Conservation (phyloP, 1,284 basidiomycete genomes). For the Chiua sp. region DNA sequence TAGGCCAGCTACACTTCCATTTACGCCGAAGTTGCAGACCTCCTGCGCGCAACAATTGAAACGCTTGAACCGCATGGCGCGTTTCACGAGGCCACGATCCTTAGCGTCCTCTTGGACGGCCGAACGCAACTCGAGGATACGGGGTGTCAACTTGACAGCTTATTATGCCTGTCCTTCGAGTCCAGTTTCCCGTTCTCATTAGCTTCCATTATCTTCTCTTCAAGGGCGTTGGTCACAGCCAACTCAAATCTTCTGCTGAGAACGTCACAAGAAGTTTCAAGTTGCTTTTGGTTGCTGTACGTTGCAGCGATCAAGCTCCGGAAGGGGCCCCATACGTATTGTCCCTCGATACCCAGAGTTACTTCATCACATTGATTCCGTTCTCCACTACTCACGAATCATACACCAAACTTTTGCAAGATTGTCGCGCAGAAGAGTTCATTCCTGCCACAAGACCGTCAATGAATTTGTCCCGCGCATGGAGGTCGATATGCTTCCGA, state of each 20-base stretch:
- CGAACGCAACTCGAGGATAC: constrained; percentile 72
- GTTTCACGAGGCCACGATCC: constrained; percentile 60
- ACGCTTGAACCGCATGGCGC: constrained; percentile 65
- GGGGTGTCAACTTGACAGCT: constrained; percentile 73
- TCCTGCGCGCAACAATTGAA: constrained; percentile 72
- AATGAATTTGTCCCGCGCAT: constrained; percentile 58
- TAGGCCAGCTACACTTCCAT: constrained; percentile 78
- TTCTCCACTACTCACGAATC: constrained; percentile 60
- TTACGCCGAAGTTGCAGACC: constrained; percentile 71
- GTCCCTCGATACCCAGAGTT: constrained; percentile 70
- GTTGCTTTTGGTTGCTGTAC: constrained; percentile 60
- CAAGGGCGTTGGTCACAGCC: constrained; percentile 81
- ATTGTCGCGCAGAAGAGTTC: constrained; percentile 60
- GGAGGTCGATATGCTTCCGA: constrained; percentile 63
- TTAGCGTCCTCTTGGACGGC: constrained; percentile 66
- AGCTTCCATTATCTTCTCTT: constrained; percentile 81
- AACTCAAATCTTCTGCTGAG: constrained; percentile 64
- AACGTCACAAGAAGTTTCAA: constrained; percentile 61
- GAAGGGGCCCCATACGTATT: constrained; percentile 50
- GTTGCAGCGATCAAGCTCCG: constrained; percentile 46
- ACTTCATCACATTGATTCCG: constrained; percentile 83
- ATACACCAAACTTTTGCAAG: constrained; percentile 65
- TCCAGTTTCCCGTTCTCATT: constrained; percentile 83
- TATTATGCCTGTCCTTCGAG: constrained; percentile 80
- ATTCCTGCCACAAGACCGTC: constrained; percentile 43